Conservation (phyloP, 768 basidiomycete genomes). For the Leccinum broughii region DNA sequence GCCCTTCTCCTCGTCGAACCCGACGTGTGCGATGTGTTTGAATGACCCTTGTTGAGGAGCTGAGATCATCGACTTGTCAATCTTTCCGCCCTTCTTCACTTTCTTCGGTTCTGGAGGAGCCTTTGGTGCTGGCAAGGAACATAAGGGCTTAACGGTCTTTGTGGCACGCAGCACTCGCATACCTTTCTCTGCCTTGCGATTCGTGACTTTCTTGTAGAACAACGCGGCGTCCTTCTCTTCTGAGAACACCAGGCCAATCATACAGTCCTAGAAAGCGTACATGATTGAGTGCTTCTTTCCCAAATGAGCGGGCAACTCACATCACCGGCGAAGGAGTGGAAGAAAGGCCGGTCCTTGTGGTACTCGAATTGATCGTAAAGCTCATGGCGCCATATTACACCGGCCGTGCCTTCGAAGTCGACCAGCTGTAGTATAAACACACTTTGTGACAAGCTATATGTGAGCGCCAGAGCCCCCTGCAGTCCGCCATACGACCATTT, state of each 20-base stretch:
- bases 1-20: constrained; percentile 83
- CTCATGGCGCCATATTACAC: constrained; percentile 93
- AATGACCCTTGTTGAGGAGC: too few relatives aligned
- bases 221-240: constrained; percentile 82
- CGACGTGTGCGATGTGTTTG: constrained; percentile 50
- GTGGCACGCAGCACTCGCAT: constrained; percentile 16
- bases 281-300: constrained; percentile 1
- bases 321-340: constrained; percentile 87
- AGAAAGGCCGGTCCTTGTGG: constrained; percentile 81
- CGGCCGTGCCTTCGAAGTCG: constrained; percentile 80
- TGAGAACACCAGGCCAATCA: constrained; percentile 89
- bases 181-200: constrained; percentile 64
- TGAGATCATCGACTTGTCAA: constrained; percentile 68
- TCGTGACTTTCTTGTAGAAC: constrained; percentile 82
- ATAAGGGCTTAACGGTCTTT: constrained; percentile 1
- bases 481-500: constrained; percentile 88
- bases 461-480: constrained; percentile 81
- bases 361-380: constrained; percentile 82
- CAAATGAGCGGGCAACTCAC: constrained; percentile 52
- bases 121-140: constrained; percentile 41
- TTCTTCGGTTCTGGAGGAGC: constrained; percentile 54
- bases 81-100: constrained; percentile 64
- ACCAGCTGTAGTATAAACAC: constrained; percentile 73
- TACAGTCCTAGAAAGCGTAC: constrained; percentile 61
- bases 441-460: constrained; percentile 56